Base-by-base conservation (phyloP, 2,329 filamentous ascomycete species). In the Helotiales sp. region DNA sequence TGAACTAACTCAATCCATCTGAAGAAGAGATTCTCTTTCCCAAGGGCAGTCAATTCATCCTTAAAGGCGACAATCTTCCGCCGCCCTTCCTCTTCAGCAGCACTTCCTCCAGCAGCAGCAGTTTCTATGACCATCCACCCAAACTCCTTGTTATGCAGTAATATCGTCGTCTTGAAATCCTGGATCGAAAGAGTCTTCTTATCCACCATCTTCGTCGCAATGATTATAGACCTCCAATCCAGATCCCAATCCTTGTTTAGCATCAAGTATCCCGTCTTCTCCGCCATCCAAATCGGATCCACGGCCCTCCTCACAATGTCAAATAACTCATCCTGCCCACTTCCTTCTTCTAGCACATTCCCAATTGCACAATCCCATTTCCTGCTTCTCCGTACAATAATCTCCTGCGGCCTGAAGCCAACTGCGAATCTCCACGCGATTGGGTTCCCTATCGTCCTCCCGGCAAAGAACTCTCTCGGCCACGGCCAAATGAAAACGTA, bases 1-100 rank as follows among this genome's bases (percentile, higher is more conserved):
- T 97, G 93, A 59, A 97, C 89, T 76, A 96, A 86, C 81, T 97
- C 94, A 58, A 97, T 92, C 93, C 93, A 97, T 64, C 91, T 88
- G 81, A 92, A 97, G 81, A 97, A 97, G 62, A 97, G 79, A 70
- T 91, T 89, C 78, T 97, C 94, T 80, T 97, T 97, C 50, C 91
- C 93, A 79, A 96, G 84, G 2, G 85, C 85, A 1, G 86, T 85
- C 72, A 97, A 83, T 22, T 89, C 88, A 50, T 96, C 91, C 73
- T 92, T 89, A 78, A 97, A 96, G 2, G 86, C 85, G 69, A 96
- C 87, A 8, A 97, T 89, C 79, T 96, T 93, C 70, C 89, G 86
- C 72, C 89, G 82, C 57, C 86, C 86, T 69, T 89, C 85, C 66
- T 91, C 89, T 71, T 91, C 87, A 49, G 85, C 82, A 1, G 79